Conservation (phyloP, 1,284 basidiomycete genomes). For the Hortiboletus rubellus region DNA sequence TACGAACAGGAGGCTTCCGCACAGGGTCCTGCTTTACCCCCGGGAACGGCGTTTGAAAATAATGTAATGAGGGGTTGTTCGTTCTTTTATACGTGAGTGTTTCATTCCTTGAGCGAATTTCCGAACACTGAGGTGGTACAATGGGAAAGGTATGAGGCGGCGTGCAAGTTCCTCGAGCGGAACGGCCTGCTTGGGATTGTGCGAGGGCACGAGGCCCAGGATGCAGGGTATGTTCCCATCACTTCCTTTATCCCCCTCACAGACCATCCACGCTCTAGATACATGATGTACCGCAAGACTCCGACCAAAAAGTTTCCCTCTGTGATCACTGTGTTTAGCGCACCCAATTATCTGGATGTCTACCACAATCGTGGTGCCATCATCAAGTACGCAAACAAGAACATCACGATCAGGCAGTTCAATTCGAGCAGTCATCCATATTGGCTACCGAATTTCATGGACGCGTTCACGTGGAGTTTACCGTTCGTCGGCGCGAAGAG, state of each 20-base stretch:
- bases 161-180: constrained; percentile 91
- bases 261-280: constrained; percentile 48
- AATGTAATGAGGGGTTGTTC: constrained; percentile 94
- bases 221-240: constrained; percentile 70
- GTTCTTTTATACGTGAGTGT: constrained; percentile 87
- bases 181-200: constrained; percentile 93
- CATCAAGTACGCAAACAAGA: constrained; percentile 97
- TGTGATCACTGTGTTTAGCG: constrained; percentile 87
- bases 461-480: constrained; percentile 98
- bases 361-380: constrained; percentile 90
- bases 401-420: constrained; percentile 97
- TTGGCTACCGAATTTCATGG: constrained; percentile 98
- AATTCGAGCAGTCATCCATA: constrained; percentile 92
- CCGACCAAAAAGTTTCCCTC: constrained; percentile 61
- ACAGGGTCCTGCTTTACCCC: constrained; percentile 28
- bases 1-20: constrained; percentile 48
- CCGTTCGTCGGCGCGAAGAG: constrained; percentile 99
- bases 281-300: constrained; percentile 54
- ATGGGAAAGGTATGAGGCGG: constrained; percentile 77
- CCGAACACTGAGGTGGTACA: neutral
- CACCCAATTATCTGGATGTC: constrained; percentile 85
- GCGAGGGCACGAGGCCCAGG: constrained; percentile 97
- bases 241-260: neutral
- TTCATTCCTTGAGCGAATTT: neutral
- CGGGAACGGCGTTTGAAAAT: constrained; percentile 70